Evolutionary conservation across 176 grass and related monocot genomes (phyloP), one percentile per base, ranked within the genome.

Genomic region (Lolium multiflorum): DNA sequence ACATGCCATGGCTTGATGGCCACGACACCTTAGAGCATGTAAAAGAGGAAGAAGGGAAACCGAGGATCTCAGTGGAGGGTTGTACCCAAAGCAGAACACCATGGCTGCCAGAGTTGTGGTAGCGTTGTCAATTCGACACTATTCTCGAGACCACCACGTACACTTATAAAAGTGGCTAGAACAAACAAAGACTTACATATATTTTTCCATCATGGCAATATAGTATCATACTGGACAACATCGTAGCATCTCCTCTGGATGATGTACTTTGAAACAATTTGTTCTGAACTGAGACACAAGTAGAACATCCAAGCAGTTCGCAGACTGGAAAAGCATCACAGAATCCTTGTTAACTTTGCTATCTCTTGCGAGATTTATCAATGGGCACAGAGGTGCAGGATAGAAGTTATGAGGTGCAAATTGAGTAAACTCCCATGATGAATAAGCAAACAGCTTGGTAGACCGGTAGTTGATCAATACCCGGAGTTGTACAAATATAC

Each of bases 361-460:
- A 79, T 92, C 83, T 43, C 77, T 81, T 81, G 91, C 82, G 11
- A 99, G 46, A 68, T 90, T 94, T 76, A 99, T 84, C 71, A 89
- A 89, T n/a, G 92, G 92, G 17, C 90, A 89, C 77, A 96, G 97
- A 83, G 94, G 97, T 65, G 94, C 92, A 81, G 97, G 94, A 69
- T 94, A 99, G 24, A 99, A 91, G 81, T 99, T 95, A 90, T 99
- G 97, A 77, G 97, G 94, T 62, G 89, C 81, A 86, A 90, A 99
- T 21, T 93, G 83, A 79, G 89, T 99, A 49, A 99, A 99, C n/a
- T 99, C 94, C 82, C 64, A 92, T 14, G 94, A 94, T 48, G 97
- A 94, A 84, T 96, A 99, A 21, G 94, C 94, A 87, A 96, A 96
- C 24, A 99, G 79, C 76, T 90, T 96, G 22, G 94, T 78, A n/a